Percentiles rank a stretch among this genome's conserved stretches.
Conservation (phyloP, 148 eudicot species). For the Rhododendron molle region DNA sequence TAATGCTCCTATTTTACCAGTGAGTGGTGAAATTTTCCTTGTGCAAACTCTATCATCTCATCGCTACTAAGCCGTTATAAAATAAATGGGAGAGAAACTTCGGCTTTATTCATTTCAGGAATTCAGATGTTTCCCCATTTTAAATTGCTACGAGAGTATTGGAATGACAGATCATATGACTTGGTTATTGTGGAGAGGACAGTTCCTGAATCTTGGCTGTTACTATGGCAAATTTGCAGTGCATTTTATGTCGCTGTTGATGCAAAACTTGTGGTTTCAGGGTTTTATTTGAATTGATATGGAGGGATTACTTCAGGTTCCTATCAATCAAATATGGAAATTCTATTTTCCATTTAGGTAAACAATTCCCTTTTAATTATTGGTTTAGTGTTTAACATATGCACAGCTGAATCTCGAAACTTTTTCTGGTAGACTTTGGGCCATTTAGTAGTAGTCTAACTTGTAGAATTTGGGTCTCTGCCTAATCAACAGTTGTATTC, state of each 20-base stretch:
- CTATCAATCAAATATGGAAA: slow-evolving; percentile 78
- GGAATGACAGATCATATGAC: background rate
- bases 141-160: background rate
- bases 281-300: slow-evolving; percentile 88
- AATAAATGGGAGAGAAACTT: background rate
- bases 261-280: slow-evolving; percentile 36
- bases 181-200: background rate
- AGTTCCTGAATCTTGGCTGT: background rate
- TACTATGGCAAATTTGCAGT: background rate
- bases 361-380: background rate
- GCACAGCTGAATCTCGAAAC: background rate
- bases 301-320: slow-evolving; percentile 98
- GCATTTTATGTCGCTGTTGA: background rate
- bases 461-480: background rate
- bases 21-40: background rate
- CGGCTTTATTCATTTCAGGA: background rate
- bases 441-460: background rate
- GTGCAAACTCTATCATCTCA: background rate
- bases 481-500: background rate
- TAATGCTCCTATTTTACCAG: background rate
- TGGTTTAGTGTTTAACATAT: background rate
- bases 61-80: background rate
- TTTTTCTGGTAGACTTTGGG: background rate
- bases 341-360: slow-evolving; percentile 76
- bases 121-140: background rate